Evolutionary conservation across 1,139 yeast species (phyloP), one percentile per base, ranked within the genome.

Genomic region (Nakaseomyces uthaithaninus): DNA sequence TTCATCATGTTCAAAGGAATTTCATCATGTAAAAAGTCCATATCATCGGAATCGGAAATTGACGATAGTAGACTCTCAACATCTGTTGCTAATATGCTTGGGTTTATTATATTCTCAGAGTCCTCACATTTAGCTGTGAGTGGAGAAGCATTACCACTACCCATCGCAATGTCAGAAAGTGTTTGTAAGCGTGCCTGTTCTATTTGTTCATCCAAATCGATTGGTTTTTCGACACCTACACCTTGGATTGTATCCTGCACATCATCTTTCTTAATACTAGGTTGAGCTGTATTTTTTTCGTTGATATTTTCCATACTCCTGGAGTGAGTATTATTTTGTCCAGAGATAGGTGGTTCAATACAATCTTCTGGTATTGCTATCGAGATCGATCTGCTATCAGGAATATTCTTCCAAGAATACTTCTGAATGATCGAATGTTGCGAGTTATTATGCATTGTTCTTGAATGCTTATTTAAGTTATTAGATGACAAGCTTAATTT

Each of bases 21-120:
- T 22, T 28, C 33, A 28, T 27, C 26, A n/a, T 28, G 39, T 22
- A 28, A 19, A 11, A 31, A 27, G 23, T 37, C 39, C 19, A 27
- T 16, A n/a, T 37, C 39, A 23, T 37, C 39, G 17, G 39, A 37
- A 22, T 37, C 39, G 9, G 39, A 37, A 17, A n/a, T 17, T 8
- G 33, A 22, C n/a, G 39, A 37, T 31, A 31, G 14, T 7, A 31
- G 10, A 14, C 35, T 31, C 17, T 31, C 35, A 10, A 25, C 20
- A 12, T 31, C 35, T 4, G 25, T 17, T 2, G 35, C 10, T n/a
- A 31, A 20, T 4, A 20, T 3, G 20, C 25, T 20, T n/a, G 12
- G 24, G 9, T 19, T n/a, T 4, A 31, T 11, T 5, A 31, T 20
- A 6, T 24, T 19, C 3, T 8, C 18, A 4, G 33, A 28, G n/a